A percentile compares a stretch with the other conserved stretches of the same genome.
These are phyloP conservation scores for Colletotrichum incanum DNA, from an alignment of 2,329 filamentous ascomycete species.

Conservation along the genomic window DNA sequence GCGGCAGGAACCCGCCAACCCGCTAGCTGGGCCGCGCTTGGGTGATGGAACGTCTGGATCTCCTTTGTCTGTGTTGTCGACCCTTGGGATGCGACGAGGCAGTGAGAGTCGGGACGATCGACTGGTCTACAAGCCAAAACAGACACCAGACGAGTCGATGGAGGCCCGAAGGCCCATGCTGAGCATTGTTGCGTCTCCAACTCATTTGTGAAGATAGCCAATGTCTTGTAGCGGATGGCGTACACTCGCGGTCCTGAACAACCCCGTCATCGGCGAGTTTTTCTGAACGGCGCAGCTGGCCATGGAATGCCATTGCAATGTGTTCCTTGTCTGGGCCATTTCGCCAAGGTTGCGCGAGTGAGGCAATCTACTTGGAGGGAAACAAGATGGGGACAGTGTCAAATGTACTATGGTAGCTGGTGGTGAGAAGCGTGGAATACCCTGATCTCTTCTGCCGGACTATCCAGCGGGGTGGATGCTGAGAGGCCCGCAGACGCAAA, in stretches of 20 bases:
- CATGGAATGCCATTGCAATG: conserved; percentile 21
- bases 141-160: conserved; percentile 15
- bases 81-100: conserved; percentile 14
- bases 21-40: conserved; percentile 14
- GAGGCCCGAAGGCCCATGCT: not conserved
- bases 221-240: not conserved
- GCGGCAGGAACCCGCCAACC: conserved; percentile 9
- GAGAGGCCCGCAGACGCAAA: not conserved
- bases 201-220: not conserved
- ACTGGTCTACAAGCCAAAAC: not conserved
- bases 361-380: conserved; percentile 31
- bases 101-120: conserved; percentile 19
- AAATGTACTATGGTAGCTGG: conserved; percentile 4
- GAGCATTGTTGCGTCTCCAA: not conserved
- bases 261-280: not conserved
- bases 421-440: not conserved
- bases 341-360: conserved; percentile 25
- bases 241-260: conserved; percentile 1
- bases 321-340: conserved; percentile 20
- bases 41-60: conserved; percentile 5
- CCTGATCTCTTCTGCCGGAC: conserved; percentile 2
- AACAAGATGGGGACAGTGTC: conserved; percentile 4
- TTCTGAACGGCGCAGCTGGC: not conserved
- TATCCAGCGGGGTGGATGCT: not conserved
- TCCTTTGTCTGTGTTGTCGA: conserved; percentile 26